phyloP scores from a whole-genome alignment of 2,329 filamentous ascomycete species.

The Cladosporium sphaerospermum region DNA sequence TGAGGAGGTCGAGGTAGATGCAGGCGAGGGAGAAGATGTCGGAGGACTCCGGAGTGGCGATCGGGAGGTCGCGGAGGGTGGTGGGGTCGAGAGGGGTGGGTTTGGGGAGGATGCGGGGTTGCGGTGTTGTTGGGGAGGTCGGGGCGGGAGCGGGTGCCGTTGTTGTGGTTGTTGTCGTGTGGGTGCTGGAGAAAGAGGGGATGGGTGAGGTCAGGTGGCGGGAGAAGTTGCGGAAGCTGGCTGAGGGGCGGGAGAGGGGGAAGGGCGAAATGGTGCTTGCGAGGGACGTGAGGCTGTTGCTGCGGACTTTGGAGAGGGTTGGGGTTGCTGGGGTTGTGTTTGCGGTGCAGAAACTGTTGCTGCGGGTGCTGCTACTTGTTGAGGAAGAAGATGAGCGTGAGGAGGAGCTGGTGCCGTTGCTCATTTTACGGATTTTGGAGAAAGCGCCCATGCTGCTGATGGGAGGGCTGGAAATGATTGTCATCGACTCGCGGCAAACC shows the following conservation, averaged over 20 bases:
- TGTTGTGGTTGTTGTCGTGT: not conserved
- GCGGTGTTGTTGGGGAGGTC: slow-evolving; percentile 14
- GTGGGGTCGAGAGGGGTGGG: slow-evolving; percentile 36
- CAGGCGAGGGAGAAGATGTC: slow-evolving; percentile 71
- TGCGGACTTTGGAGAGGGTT: slow-evolving; percentile 9
- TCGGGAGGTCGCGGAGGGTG: slow-evolving; percentile 37
- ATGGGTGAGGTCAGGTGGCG: slow-evolving; percentile 13
- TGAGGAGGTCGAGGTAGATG: slow-evolving; percentile 65
- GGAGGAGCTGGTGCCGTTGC: slow-evolving; percentile 22
- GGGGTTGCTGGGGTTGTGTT: slow-evolving; percentile 19
- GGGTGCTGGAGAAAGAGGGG: slow-evolving; percentile 7
- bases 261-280: slow-evolving; percentile 12
- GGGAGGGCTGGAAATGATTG: slow-evolving; percentile 24
- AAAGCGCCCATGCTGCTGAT: slow-evolving; percentile 25
- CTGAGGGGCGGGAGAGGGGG: slow-evolving; percentile 17
- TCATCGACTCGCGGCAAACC: slow-evolving; percentile 36
- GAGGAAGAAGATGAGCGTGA: slow-evolving; percentile 26
- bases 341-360: slow-evolving; percentile 23
- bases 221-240: slow-evolving; percentile 23
- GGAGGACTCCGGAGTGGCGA: slow-evolving; percentile 37
- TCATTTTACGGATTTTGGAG: slow-evolving; percentile 27
- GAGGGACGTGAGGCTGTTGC: slow-evolving; percentile 21
- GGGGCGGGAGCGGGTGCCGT: slow-evolving; percentile 12
- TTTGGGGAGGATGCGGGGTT: slow-evolving; percentile 14
- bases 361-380: slow-evolving; percentile 24